A percentile compares a stretch with the other conserved stretches of the same genome.
Conservation (phyloP, 2,329 filamentous ascomycete species). For the Aspergillus jensenii region DNA sequence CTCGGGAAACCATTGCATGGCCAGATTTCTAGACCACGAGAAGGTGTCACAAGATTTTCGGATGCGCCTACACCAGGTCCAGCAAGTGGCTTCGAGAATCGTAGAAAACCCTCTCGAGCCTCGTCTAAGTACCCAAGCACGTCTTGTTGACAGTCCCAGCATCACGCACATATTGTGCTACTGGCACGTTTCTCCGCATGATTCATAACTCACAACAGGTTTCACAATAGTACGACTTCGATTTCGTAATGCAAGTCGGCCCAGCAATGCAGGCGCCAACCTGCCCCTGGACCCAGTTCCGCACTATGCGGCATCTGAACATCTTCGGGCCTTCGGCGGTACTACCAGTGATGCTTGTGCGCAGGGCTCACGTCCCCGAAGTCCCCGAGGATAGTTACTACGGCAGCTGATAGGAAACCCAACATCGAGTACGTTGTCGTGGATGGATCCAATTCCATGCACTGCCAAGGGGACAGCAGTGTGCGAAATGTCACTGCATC, state of each 20-base stretch:
- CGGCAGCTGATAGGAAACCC: no score
- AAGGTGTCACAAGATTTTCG: background rate
- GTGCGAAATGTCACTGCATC: no score
- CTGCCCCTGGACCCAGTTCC: background rate
- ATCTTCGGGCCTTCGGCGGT: no score
- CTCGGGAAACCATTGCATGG: background rate
- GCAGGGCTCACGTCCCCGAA: no score
- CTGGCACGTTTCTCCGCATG: background rate
- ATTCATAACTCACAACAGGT: background rate
- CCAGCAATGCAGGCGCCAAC: background rate
- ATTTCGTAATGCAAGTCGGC: background rate
- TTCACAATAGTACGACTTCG: background rate
- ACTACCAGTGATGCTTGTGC: no score
- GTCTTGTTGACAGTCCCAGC: background rate
- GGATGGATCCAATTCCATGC: no score
- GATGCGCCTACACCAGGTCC: background rate
- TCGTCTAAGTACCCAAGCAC: background rate
- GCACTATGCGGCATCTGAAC: no score
- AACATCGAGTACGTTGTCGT: no score
- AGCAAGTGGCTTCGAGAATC: background rate
- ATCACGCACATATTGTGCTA: background rate
- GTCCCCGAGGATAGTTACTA: no score
- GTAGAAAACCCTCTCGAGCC: background rate
- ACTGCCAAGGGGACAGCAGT: no score
- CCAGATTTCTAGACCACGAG: background rate